A percentile compares a stretch with the other conserved stretches of the same genome.
These are phyloP conservation scores for Plasmodium malariae DNA, from an alignment of 169 alveolate genomes.

Conservation along the genomic window DNA sequence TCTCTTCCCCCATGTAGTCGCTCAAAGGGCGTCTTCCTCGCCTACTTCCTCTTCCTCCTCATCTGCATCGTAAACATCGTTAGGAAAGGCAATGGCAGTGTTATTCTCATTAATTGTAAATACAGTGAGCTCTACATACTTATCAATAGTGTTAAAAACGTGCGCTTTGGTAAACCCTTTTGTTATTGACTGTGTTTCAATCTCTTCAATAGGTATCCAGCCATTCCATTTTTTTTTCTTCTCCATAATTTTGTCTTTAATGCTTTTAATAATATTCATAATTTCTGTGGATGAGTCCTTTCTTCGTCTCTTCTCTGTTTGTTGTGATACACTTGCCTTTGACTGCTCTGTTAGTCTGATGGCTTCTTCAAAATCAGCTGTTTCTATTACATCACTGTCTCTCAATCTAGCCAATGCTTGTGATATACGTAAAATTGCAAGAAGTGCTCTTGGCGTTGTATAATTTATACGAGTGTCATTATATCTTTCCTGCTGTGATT, in stretches of 20 bases:
- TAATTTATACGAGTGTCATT: constrained; percentile 92
- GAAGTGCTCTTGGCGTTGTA: constrained; percentile 97
- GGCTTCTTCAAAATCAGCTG: constrained; percentile 97
- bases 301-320: constrained; percentile 79
- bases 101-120: constrained; percentile 68
- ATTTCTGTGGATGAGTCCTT: constrained; percentile 84
- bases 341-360: constrained; percentile 93
- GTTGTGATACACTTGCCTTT: constrained; percentile 88
- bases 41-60: constrained; percentile 20
- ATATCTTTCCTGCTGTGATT: constrained; percentile 83
- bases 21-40: constrained; percentile 18
- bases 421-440: constrained; percentile 95
- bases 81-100: constrained; percentile 75
- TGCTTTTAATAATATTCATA: constrained; percentile 85
- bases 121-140: constrained; percentile 86
- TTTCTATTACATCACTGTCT: constrained; percentile 91
- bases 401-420: constrained; percentile 95
- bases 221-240: constrained; percentile 85
- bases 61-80: constrained; percentile 38
- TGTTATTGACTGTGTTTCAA: constrained; percentile 82
- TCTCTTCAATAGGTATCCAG: constrained; percentile 82
- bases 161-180: constrained; percentile 83
- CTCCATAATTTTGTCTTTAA: constrained; percentile 80
- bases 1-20: too few relatives aligned
- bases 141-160: constrained; percentile 82